phyloP scores from a whole-genome alignment of 176 grass and related monocot species.

The Aegilops bicornis region DNA sequence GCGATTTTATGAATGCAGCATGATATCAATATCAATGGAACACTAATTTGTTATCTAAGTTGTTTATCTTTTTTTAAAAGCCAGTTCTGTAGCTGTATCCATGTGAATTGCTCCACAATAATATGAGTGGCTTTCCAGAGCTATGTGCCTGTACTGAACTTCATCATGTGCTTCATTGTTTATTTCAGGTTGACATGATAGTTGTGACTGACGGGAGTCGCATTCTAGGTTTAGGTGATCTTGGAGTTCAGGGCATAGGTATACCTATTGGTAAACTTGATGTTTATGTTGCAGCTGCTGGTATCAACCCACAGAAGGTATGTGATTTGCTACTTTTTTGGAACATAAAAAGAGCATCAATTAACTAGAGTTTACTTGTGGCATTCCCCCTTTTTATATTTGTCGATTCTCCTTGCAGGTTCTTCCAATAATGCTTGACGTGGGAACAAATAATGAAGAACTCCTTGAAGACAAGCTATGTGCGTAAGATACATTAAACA shows the following conservation, averaged over 20 bases:
- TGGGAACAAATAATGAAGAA: slow-evolving; percentile 90
- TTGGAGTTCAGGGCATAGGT: slow-evolving; percentile 98
- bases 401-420: slow-evolving; percentile 43
- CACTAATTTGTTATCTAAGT: background rate
- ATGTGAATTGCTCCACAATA: background rate
- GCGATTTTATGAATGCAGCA: background rate
- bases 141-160: background rate
- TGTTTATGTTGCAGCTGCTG: slow-evolving; percentile 96
- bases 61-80: background rate
- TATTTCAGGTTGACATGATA: slow-evolving; percentile 84
- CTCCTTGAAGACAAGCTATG: slow-evolving; percentile 96
- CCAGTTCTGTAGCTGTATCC: background rate
- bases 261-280: slow-evolving; percentile 99
- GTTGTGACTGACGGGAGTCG: slow-evolving; percentile 94
- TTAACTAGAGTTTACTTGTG: background rate
- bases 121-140: background rate
- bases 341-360: background rate
- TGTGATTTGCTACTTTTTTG: background rate
- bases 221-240: slow-evolving; percentile 96
- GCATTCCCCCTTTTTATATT: background rate
- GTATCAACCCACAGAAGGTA: slow-evolving; percentile 96
- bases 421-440: slow-evolving; percentile 96
- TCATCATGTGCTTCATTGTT: background rate
- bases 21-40: background rate
- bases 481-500: slow-evolving; percentile 60